Percentiles rank a stretch among this genome's conserved stretches.
Evolutionary conservation across 371 early-diverging fungal species (phyloP).

Genomic region (Apophysomyces trapeziformis): DNA sequence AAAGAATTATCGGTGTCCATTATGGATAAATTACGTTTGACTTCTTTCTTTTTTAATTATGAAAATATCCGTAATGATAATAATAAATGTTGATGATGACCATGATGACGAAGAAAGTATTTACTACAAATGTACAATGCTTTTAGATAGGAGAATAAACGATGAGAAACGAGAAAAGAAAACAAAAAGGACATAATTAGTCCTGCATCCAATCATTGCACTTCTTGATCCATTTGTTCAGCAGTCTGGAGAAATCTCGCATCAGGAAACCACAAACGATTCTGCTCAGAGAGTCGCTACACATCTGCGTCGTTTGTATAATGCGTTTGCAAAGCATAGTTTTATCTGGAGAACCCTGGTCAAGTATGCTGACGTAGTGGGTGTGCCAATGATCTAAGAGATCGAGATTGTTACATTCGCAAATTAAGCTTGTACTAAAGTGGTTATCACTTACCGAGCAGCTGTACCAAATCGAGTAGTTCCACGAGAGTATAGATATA

Average conservation of each 20-base stretch:
- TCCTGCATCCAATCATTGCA: constrained; percentile 33
- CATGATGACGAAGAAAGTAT: constrained; percentile 1
- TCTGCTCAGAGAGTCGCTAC: constrained; percentile 25
- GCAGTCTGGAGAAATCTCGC: constrained; percentile 38
- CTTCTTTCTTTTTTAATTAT: no score
- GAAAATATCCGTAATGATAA: not conserved
- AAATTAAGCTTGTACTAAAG: not conserved
- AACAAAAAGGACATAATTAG: constrained; percentile 15
- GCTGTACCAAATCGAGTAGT: constrained; percentile 28
- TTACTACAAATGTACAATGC: constrained; percentile 8
- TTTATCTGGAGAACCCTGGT: constrained; percentile 16
- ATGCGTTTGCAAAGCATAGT: constrained; percentile 17
- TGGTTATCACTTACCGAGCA: constrained; percentile 29
- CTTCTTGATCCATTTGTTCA: constrained; percentile 48
- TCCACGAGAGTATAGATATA: constrained; percentile 35
- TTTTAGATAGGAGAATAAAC: not conserved
- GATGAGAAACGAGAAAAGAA: no score
- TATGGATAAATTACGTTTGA: constrained; percentile 32
- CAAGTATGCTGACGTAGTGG: constrained; percentile 17
- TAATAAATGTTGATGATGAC: not conserved
- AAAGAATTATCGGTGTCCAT: constrained; percentile 28
- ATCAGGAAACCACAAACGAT: constrained; percentile 43
- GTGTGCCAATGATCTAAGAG: constrained; percentile 28
- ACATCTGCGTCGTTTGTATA: constrained; percentile 18
- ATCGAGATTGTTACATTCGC: not conserved